Evolutionary conservation across 129 eudicot genomes (phyloP), one percentile per base, ranked within the genome.

Genomic region (Lactuca sativa): DNA sequence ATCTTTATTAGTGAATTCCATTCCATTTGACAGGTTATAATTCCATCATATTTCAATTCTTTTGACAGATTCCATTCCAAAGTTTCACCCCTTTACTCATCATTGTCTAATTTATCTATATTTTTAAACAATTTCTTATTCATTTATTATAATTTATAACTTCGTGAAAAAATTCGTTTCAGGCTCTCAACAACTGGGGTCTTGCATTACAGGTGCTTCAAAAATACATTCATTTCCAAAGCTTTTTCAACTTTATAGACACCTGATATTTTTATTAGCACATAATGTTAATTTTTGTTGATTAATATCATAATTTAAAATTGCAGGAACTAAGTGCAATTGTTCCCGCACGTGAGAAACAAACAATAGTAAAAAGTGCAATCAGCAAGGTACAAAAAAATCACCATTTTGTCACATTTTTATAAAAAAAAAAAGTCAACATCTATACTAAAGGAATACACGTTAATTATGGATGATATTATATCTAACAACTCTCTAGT

Each of bases 131-230:
- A 18, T 37, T 25, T 25, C 30, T 62, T 30, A 38, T 56, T 25
- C 40, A 25, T 44, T 51, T 9, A 25, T 11, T 38, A 17, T 67
- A 62, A 59, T 41, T 82, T 71, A 51, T 82, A 43, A 67, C 71
- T 56, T 64, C 9, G 56, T 57, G 59, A 37, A 13, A 41, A 53
- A 57, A 57, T 56, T 69, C 21, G 9, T 80, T 80, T 49, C 88
- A 86, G 96, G 96, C 96, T 48, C 90, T 90, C 66, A 90, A 90
- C 80, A 90, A 90, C 73, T 89, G 96, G 96, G 96, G 96, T 60
- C 96, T 89, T 76, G 96, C 96, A 38, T 78, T 90, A 83, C 96
- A 90, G 93, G 93, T 90, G 77, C 69, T 59, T 73, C 38, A 72
- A 78, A 25, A 25, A 25, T 25, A 25, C 30, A 25, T 25, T 25